Evolutionary conservation across 306 rosid species (phyloP).

Genomic region (Crotalaria pallida): DNA sequence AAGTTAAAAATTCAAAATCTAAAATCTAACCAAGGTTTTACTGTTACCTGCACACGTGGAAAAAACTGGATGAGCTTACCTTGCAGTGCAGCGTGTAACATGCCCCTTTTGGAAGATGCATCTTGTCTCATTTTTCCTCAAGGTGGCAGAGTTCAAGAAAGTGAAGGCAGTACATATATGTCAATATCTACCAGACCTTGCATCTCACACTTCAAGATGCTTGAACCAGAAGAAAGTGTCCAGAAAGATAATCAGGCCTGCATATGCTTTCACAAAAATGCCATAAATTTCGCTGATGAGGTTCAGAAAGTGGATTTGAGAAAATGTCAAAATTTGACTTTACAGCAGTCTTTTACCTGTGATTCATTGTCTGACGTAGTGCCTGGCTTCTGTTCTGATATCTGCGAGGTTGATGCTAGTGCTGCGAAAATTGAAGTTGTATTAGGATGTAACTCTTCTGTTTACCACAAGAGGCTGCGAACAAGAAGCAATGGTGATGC

Average conservation of each 20-base stretch:
- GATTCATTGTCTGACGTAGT: background rate
- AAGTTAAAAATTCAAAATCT: background rate
- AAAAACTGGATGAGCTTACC: background rate
- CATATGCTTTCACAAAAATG: background rate
- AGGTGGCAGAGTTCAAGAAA: constrained; percentile 9
- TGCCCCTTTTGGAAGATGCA: background rate
- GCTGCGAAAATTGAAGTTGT: background rate
- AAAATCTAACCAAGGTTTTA: background rate
- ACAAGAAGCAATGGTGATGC: background rate
- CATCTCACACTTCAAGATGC: constrained; percentile 4
- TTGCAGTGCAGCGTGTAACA: background rate
- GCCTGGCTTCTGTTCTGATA: background rate
- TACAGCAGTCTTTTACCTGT: background rate
- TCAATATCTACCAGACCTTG: constrained; percentile 1
- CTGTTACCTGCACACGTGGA: background rate
- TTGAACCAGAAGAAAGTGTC: constrained; percentile 27
- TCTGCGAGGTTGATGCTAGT: constrained; percentile 3
- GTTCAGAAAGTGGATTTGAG: background rate
- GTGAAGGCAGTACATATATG: background rate
- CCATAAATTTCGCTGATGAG: background rate
- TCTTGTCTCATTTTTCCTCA: background rate
- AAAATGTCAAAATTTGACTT: background rate
- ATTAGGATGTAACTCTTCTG: background rate
- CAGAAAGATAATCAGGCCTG: background rate
- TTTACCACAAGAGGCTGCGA: constrained; percentile 7